phyloP scores from a whole-genome alignment of 164 flowering plant genomes.

The Aristolochia fimbriata region DNA sequence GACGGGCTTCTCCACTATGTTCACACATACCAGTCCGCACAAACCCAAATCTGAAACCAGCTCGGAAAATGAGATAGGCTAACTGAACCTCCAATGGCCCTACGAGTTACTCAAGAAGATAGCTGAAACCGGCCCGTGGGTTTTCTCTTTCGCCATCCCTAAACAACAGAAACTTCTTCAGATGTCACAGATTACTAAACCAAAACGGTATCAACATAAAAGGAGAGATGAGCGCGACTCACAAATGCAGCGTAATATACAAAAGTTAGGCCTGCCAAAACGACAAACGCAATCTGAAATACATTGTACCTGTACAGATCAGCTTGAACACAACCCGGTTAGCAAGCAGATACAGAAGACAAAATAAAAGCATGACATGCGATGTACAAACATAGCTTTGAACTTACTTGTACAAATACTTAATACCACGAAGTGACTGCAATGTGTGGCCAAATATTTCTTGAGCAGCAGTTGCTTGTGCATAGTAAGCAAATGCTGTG shows the following conservation, averaged over 20 bases:
- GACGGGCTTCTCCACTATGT: slow-evolving; percentile 5
- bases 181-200: background rate
- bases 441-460: slow-evolving; percentile 98
- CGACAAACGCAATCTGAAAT: slow-evolving; percentile 82
- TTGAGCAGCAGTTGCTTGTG: slow-evolving; percentile 98
- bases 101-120: slow-evolving; percentile 27
- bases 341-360: background rate
- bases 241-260: slow-evolving; percentile 81
- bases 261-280: slow-evolving; percentile 72
- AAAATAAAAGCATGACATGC: background rate
- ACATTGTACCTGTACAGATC: slow-evolving; percentile 74
- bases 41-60: slow-evolving; percentile 7
- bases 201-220: background rate
- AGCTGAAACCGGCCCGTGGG: slow-evolving; percentile 85
- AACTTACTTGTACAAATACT: slow-evolving; percentile 88
- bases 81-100: background rate
- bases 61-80: slow-evolving; percentile 8
- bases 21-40: slow-evolving; percentile 1
- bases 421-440: slow-evolving; percentile 90
- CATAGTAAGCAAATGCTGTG: slow-evolving; percentile 91
- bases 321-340: slow-evolving; percentile 4
- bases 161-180: background rate
- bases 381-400: background rate
- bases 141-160: slow-evolving; percentile 95
- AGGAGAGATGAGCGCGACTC: slow-evolving; percentile 23